Evolutionary conservation across 148 eudicot genomes (phyloP), one percentile per base, ranked within the genome.

Genomic region (Limonium bicolor): DNA sequence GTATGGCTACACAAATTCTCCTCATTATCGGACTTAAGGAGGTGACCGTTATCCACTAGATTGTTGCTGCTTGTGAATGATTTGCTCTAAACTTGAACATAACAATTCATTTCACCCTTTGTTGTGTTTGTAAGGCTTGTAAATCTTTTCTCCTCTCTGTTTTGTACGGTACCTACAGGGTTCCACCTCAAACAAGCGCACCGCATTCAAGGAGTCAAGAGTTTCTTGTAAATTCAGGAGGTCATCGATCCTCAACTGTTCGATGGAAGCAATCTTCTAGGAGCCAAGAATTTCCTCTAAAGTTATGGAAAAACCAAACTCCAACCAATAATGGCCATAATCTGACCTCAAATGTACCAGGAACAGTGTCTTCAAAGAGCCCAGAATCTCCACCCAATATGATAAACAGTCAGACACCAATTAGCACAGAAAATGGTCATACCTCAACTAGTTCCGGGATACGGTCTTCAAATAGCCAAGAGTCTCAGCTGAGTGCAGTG

Each of bases 281-380:
- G 8, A 43, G 48, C 27, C 31, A 24, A 43, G 48, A 25, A 26
- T 26, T 25, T 20, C 16, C 48, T 23, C 15, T 28, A 13, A 24
- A 13, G 13, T 43, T 23, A 23, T 18, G 29, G 30, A 43, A 24
- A 13, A 31, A 43, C 27, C 31, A 43, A 24, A 23, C 29, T 23
- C 9, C 48, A 43, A 43, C 10, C 16, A 43, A 5, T 24, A 13
- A 25, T 43, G 47, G 1, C 7, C 24, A 43, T 14, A 31, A 43
- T 43, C 47, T 23, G 4, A 14, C 47, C 6, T 43, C 47, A 14
- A 13, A 20, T 14, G 19, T 31, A 2, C 29, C 18, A 5, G 19
- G 28, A 31, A 43, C 29, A 25, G 9, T 43, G 30, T 31, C 47
- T 13, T 43, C 47, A n/a, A 43, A 25, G 17, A 43, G 48, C 16